phyloP scores from a whole-genome alignment of 495 filamentous ascomycete species.

The Penicillium desertorum region DNA sequence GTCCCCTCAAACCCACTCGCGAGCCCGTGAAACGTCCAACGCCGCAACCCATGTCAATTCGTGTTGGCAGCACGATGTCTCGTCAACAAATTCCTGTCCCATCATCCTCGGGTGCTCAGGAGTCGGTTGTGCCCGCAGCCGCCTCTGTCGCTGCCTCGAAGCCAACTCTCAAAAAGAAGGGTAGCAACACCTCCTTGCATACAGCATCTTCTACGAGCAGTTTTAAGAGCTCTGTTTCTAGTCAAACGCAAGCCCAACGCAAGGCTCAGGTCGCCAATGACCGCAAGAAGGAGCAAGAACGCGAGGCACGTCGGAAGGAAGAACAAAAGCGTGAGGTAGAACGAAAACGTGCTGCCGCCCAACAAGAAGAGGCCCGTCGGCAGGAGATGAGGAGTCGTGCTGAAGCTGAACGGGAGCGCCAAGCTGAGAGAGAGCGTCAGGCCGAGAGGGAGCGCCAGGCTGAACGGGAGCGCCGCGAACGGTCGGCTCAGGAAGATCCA shows the following conservation, averaged over 20 bases:
- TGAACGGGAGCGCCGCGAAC: slow-evolving; percentile 47
- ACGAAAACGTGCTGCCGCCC: slow-evolving; percentile 63
- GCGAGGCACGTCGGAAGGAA: slow-evolving; percentile 71
- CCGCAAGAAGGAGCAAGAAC: slow-evolving; percentile 73
- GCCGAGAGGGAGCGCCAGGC: slow-evolving; percentile 33
- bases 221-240: slow-evolving; percentile 68
- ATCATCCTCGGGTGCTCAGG: slow-evolving; percentile 59
- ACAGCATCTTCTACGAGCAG: slow-evolving; percentile 62
- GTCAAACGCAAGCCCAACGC: slow-evolving; percentile 48
- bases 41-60: slow-evolving; percentile 76
- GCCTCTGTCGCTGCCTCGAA: slow-evolving; percentile 48
- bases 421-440: slow-evolving; percentile 41
- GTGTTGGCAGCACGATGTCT: slow-evolving; percentile 66
- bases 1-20: slow-evolving; percentile 69
- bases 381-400: slow-evolving; percentile 48
- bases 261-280: slow-evolving; percentile 66
- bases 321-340: slow-evolving; percentile 77
- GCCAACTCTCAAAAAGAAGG: slow-evolving; percentile 56
- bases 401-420: slow-evolving; percentile 46
- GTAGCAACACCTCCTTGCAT: slow-evolving; percentile 67
- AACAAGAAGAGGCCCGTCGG: slow-evolving; percentile 49
- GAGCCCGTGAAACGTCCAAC: slow-evolving; percentile 63
- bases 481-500: slow-evolving; percentile 51
- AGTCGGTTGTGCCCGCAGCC: slow-evolving; percentile 53
- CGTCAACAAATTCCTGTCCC: slow-evolving; percentile 67